Evolutionary conservation across 345 rosid species (phyloP), one percentile per base, ranked within the genome.

Genomic region (Erysimum cheiranthoides): DNA sequence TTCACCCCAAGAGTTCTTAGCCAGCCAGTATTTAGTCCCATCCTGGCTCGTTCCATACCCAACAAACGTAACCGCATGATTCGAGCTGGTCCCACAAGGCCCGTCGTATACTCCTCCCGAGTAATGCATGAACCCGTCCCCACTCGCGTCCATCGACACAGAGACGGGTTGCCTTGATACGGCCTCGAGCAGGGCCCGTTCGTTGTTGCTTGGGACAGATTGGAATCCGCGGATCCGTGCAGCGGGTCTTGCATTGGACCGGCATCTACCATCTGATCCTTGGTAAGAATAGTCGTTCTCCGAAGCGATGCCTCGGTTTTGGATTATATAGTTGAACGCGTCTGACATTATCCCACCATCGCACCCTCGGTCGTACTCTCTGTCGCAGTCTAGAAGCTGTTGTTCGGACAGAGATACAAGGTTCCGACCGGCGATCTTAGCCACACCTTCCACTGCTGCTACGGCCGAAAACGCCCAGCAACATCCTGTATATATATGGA

Each of bases 381-480:
- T 70, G 71, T 77, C 80, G 10, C 80, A 77, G 13, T 77, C 80
- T 43, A 77, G 27, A 35, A 77, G 80, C 34, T 77, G 75, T 46
- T 77, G 80, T 36, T 77, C 71, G 46, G 80, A 77, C 13, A 77
- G 43, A 62, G 76, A 70, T 17, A 69, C 10, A 30, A 77, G 80
- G 3, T 62, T 77, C 36, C 71, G 57, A 8, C 31, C n/a, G 9
- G 76, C 36, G 66, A 77, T 77, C 61, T 70, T 77, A 54, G 42
- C 2, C 51, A 77, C 66, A 35, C 80, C 80, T 63, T 77, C 80
- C 45, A 77, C 80, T 46, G 88, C 91, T 62, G 88, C 91, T 59
- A 87, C 86, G 0, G 91, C 82, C 2, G 91, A 84, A 70, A 85
- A 89, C 50, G 91, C 93, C 91, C 89, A 87, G 50, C 93, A 89